Base-by-base conservation (phyloP, 768 basidiomycete genomes). In the Russula foetens region DNA sequence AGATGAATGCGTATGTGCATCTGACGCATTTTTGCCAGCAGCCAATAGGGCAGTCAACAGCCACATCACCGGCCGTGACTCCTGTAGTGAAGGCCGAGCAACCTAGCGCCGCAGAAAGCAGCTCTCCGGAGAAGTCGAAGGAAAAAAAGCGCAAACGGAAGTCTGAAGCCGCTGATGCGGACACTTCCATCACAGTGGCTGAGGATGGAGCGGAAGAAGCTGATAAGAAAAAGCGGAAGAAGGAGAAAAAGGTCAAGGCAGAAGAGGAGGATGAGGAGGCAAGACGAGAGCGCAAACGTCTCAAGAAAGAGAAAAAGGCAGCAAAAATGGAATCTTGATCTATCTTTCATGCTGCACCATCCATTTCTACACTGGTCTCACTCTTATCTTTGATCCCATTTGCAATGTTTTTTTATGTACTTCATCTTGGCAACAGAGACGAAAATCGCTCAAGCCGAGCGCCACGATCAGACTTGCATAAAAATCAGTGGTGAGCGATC, bases 131-230 rank as follows among this genome's bases (percentile, higher is more conserved):
- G 67, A 73, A 79, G 68, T 78, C 82, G 28, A 86, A 85, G 70
- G 89, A 92, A 70, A 90, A 90, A 75, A 95, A 96, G 70, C 83
- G 90, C 55, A 92, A 92, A 72, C 83, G 88, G 50, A 89, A 88
- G 69, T 86, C 85, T 1, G 86, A 84, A 63, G 78, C 69, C 8
- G 71, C 74, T 0, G 82, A 76, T 23, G 77, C 33, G 46, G 50
- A 80, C 56, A 72, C 77, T 24, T 73, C 80, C 14, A 75, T 78
- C 70, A 72, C 67, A 4, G 71, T 69, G 0, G 68, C 70, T 24
- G 73, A 68, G 43, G 78, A 65, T 15, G 75, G 71, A 26, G 80
- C 76, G 19, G 80, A 75, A 23, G 74, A 71, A 9, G 84, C 82
- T 5, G 79, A 76, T 63, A 85, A 87, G 69, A 80, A 78, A 64